These are phyloP conservation scores for Infundibulicybe gibba DNA, from an alignment of 768 basidiomycete genomes.

Conservation along the genomic window DNA sequence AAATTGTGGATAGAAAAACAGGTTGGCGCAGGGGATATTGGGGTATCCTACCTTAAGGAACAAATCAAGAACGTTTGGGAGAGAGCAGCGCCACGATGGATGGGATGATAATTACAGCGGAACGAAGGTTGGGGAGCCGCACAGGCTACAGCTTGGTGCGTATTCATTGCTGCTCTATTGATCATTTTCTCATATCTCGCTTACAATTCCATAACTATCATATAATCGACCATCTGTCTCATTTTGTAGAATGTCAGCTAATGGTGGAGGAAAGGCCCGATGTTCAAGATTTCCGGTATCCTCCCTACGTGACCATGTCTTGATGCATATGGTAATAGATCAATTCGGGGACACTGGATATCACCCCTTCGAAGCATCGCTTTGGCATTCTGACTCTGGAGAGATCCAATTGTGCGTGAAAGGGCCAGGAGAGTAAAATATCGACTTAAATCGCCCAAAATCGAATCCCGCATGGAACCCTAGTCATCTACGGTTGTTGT, in stretches of 20 bases:
- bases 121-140: conserved; percentile 54
- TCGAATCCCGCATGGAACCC: no score
- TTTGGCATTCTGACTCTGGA: no score
- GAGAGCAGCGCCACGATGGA: conserved; percentile 88
- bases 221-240: conserved; percentile 80
- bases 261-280: conserved; percentile 85
- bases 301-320: conserved; percentile 77
- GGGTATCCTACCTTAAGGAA: conserved; percentile 84
- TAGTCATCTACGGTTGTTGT: no score
- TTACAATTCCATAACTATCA: conserved; percentile 82
- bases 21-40: conserved; percentile 88
- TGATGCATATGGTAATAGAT: no score
- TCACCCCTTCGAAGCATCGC: no score
- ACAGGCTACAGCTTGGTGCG: conserved; percentile 73
- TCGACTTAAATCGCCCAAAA: no score
- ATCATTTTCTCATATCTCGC: conserved; percentile 32
- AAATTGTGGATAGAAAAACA: conserved; percentile 80
- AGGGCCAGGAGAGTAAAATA: no score
- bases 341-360: no score
- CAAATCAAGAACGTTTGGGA: conserved; percentile 57
- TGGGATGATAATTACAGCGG: conserved; percentile 92
- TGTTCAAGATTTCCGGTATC: conserved; percentile 90
- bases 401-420: no score
- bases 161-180: conserved; percentile 2
- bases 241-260: conserved; percentile 94